phyloP scores from a whole-genome alignment of 2,329 filamentous ascomycete species.

The Aspergillus amoenus region DNA sequence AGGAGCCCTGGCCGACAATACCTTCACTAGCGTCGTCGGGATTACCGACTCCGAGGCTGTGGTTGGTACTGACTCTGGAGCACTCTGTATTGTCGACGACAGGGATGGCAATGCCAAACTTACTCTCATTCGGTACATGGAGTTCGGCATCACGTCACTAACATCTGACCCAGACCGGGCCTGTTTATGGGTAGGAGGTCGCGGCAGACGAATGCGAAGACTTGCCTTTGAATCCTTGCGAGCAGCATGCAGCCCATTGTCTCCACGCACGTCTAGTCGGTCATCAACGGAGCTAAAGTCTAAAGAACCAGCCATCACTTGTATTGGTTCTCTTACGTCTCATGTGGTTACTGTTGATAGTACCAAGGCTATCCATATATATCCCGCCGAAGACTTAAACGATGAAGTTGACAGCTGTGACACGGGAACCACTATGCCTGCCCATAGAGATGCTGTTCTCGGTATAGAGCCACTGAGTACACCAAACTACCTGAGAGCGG shows the following conservation, averaged over 20 bases:
- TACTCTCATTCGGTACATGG: slow-evolving; percentile 62
- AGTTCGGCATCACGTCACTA: slow-evolving; percentile 68
- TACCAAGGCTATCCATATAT: slow-evolving; percentile 67
- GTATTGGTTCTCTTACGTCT: slow-evolving; percentile 66
- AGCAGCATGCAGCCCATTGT: slow-evolving; percentile 27
- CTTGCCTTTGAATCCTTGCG: slow-evolving; percentile 44
- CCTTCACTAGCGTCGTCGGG: slow-evolving; percentile 74
- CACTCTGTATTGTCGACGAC: slow-evolving; percentile 86
- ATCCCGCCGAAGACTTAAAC: slow-evolving; percentile 47
- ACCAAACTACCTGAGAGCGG: slow-evolving; percentile 62
- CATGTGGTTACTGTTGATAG: slow-evolving; percentile 75
- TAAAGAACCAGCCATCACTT: slow-evolving; percentile 52
- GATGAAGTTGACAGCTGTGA: slow-evolving; percentile 30
- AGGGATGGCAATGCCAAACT: slow-evolving; percentile 70
- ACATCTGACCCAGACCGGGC: slow-evolving; percentile 57
- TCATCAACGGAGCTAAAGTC: slow-evolving; percentile 21
- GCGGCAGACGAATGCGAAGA: slow-evolving; percentile 56
- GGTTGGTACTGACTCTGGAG: slow-evolving; percentile 81
- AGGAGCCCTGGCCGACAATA: slow-evolving; percentile 76
- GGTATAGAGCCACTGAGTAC: slow-evolving; percentile 68
- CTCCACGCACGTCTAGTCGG: slow-evolving; percentile 25
- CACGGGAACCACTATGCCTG: slow-evolving; percentile 46
- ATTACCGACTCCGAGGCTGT: slow-evolving; percentile 74
- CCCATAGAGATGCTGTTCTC: slow-evolving; percentile 60
- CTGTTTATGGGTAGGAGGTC: slow-evolving; percentile 68